phyloP scores from a whole-genome alignment of 2,329 filamentous ascomycete species.

The Fusarium begoniae region DNA sequence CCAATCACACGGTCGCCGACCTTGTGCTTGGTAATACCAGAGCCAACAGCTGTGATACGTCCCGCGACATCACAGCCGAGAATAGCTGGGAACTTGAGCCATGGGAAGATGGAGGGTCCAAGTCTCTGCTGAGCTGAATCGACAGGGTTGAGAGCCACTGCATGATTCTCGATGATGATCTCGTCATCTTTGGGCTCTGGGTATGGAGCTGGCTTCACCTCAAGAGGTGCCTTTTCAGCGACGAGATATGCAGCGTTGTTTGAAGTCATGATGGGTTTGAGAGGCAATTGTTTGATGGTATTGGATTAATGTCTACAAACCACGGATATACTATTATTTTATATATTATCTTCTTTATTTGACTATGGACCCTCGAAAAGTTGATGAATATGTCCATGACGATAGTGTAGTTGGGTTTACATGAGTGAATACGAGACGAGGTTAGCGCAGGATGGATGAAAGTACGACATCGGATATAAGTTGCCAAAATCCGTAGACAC shows the following conservation, averaged over 20 bases:
- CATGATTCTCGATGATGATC: constrained; percentile 3
- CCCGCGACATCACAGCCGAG: constrained; percentile 13
- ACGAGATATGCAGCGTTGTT: constrained; percentile 10
- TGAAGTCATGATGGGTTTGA: not conserved
- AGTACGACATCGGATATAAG: constrained; percentile 6
- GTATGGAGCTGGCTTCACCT: not conserved
- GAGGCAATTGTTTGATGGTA: not conserved
- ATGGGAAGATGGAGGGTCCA: constrained; percentile 2
- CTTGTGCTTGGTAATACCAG: not conserved
- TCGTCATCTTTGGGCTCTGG: not conserved
- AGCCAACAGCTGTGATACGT: not conserved
- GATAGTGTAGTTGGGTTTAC: not conserved
- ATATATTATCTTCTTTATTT: not conserved
- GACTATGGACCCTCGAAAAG: not conserved
- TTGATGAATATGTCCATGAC: not conserved
- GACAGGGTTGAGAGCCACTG: constrained; percentile 9
- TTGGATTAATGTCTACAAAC: fast-evolving
- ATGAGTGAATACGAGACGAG: constrained; percentile 8
- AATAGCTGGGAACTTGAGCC: constrained; percentile 18
- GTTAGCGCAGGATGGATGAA: not conserved
- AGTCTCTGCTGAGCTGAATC: constrained; percentile 10
- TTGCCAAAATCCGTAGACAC: constrained; percentile 1
- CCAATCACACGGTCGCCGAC: not conserved
- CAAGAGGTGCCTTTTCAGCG: not conserved
- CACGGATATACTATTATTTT: not conserved